These are phyloP conservation scores for Brassica balearica DNA, from an alignment of 441 rosid species.

Conservation along the genomic window DNA sequence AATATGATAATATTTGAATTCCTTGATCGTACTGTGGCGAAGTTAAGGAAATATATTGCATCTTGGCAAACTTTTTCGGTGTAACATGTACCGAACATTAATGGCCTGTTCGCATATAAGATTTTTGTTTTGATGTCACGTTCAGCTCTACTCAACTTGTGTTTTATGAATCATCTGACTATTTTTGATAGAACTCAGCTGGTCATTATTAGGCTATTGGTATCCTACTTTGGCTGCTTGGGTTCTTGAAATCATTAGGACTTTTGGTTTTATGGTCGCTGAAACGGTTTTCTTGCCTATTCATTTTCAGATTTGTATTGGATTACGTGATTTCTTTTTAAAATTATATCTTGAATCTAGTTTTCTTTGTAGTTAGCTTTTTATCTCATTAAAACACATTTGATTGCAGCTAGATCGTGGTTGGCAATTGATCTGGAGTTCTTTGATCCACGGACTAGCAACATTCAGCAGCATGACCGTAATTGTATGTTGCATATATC, in stretches of 20 bases:
- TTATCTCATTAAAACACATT: slow-evolving; percentile 36
- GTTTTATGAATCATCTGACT: slow-evolving; percentile 16
- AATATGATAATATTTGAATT: slow-evolving; percentile 14
- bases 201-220: slow-evolving; percentile 9
- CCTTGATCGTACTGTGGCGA: slow-evolving; percentile 13
- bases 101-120: slow-evolving; percentile 17
- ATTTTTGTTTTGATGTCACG: slow-evolving; percentile 23
- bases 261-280: slow-evolving; percentile 19
- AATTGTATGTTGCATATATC: slow-evolving; percentile 67
- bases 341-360: slow-evolving; percentile 14
- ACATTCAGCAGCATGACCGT: slow-evolving; percentile 71
- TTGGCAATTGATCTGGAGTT: slow-evolving; percentile 88
- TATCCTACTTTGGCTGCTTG: slow-evolving; percentile 18
- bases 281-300: slow-evolving; percentile 16
- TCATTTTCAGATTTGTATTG: slow-evolving; percentile 21
- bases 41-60: slow-evolving; percentile 6
- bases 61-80: slow-evolving; percentile 23
- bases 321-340: slow-evolving; percentile 25
- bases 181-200: slow-evolving; percentile 5
- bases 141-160: slow-evolving; percentile 23
- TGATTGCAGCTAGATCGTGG: slow-evolving; percentile 68
- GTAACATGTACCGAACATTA: slow-evolving; percentile 4
- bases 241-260: slow-evolving; percentile 14
- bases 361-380: slow-evolving; percentile 30
- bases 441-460: slow-evolving; percentile 80